Conservation (phyloP, 148 eudicot genomes). For the Amaranthus cruentus region DNA sequence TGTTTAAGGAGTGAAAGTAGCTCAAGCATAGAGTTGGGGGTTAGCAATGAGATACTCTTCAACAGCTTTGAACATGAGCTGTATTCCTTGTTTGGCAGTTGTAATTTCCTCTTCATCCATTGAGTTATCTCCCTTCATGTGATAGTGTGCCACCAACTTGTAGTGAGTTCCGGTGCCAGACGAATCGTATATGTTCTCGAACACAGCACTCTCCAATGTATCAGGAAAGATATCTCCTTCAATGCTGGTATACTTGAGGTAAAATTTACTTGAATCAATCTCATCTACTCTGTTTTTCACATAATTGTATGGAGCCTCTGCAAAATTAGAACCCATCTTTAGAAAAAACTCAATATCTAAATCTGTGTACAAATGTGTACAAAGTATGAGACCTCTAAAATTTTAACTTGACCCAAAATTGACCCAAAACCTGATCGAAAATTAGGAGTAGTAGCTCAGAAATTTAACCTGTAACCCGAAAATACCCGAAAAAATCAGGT, state of each 20-base stretch:
- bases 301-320: slow-evolving; percentile 9
- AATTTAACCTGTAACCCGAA: too few relatives aligned
- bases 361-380: slow-evolving; percentile 10
- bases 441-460: neutral
- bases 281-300: slow-evolving; percentile 23
- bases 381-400: slow-evolving; percentile 19
- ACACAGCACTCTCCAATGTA: slow-evolving; percentile 3
- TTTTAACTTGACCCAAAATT: slow-evolving; percentile 12
- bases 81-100: slow-evolving; percentile 11
- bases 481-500: too few relatives aligned
- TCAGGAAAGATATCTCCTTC: slow-evolving; percentile 25
- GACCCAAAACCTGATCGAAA: slow-evolving; percentile 28
- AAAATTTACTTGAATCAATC: slow-evolving; percentile 14
- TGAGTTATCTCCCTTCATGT: slow-evolving; percentile 14
- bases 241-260: slow-evolving; percentile 21
- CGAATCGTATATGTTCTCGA: slow-evolving; percentile 7
- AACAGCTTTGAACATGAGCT: slow-evolving; percentile 19
- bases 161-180: slow-evolving; percentile 3
- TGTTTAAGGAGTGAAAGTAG: neutral
- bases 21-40: slow-evolving; percentile 24
- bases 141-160: slow-evolving; percentile 17
- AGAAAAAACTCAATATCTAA: slow-evolving; percentile 7
- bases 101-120: slow-evolving; percentile 17
- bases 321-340: neutral
- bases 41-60: slow-evolving; percentile 29